A percentile compares a stretch with the other conserved stretches of the same genome.
phyloP scores from a whole-genome alignment of 2,329 filamentous ascomycete genomes.

The Clonostachys solani region DNA sequence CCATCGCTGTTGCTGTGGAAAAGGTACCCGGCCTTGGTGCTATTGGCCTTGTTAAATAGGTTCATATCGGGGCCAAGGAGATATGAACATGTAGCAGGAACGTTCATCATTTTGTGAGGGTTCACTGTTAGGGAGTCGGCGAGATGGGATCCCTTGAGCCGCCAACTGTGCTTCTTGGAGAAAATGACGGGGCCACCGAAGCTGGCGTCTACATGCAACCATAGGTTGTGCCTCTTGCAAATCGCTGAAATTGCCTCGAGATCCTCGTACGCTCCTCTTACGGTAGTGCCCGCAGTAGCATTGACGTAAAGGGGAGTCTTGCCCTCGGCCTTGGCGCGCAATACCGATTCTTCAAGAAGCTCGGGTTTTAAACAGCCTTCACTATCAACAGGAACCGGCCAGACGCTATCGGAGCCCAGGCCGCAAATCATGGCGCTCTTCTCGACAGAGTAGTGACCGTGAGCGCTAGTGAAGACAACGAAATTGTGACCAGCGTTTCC shows the following conservation, averaged over 20 bases:
- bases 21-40: constrained; percentile 79
- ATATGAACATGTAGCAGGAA: constrained; percentile 87
- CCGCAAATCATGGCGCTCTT: constrained; percentile 92
- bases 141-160: constrained; percentile 65
- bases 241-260: constrained; percentile 66
- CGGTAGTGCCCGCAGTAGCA: constrained; percentile 90
- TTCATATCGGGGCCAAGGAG: constrained; percentile 73
- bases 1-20: constrained; percentile 66
- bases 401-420: constrained; percentile 71
- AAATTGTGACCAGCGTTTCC: constrained; percentile 67
- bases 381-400: constrained; percentile 68
- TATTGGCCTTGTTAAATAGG: constrained; percentile 80
- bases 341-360: constrained; percentile 60
- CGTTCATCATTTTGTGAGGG: constrained; percentile 96
- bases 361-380: constrained; percentile 66
- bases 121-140: constrained; percentile 85
- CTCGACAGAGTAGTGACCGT: constrained; percentile 92
- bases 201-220: constrained; percentile 89
- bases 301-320: constrained; percentile 92
- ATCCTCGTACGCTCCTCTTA: constrained; percentile 84
- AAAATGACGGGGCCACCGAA: constrained; percentile 90
- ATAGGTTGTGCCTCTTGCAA: constrained; percentile 69
- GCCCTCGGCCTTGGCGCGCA: constrained; percentile 58
- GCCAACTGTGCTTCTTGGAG: constrained; percentile 55
- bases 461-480: constrained; percentile 80